These are phyloP conservation scores for Nitzschia palea DNA, from an alignment of 108 stramenopile species.

Conservation along the genomic window DNA sequence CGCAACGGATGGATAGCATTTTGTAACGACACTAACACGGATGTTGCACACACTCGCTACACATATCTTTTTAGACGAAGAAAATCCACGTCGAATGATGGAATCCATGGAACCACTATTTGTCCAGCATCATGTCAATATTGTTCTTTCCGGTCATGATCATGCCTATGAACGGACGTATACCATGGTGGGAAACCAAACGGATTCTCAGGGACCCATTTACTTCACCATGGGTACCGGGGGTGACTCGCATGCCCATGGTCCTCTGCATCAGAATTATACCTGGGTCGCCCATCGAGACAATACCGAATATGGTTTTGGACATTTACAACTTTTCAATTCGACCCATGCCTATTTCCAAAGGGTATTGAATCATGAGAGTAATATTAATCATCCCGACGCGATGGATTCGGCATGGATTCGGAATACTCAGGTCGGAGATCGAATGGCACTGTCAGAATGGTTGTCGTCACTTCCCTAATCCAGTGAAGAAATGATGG, in stretches of 20 bases:
- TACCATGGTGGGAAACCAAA: conserved; percentile 33
- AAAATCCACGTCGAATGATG: conserved; percentile 44
- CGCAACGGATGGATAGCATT: no score
- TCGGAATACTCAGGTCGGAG: no score
- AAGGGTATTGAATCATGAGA: conserved; percentile 50
- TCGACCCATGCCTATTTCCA: conserved; percentile 63
- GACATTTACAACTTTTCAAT: conserved; percentile 65
- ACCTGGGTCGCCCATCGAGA: conserved; percentile 89
- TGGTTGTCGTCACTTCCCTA: no score
- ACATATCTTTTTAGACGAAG: conserved; percentile 52
- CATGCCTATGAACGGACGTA: conserved; percentile 84
- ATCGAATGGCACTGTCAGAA: no score
- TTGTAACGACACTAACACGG: no score
- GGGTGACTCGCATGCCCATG: conserved; percentile 74
- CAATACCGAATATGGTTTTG: conserved; percentile 77
- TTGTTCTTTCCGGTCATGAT: conserved; percentile 85
- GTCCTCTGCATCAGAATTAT: conserved; percentile 44
- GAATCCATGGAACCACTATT: conserved; percentile 77
- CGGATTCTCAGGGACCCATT: conserved; percentile 62
- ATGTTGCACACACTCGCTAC: no score
- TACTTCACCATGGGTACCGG: conserved; percentile 92
- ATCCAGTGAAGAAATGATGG: no score
- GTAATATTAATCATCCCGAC: conserved; percentile 1
- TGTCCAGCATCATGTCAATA: conserved; percentile 70
- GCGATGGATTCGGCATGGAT: conserved; percentile 9